phyloP scores from a whole-genome alignment of 108 stramenopile species.

The Epipyxis sp. region DNA sequence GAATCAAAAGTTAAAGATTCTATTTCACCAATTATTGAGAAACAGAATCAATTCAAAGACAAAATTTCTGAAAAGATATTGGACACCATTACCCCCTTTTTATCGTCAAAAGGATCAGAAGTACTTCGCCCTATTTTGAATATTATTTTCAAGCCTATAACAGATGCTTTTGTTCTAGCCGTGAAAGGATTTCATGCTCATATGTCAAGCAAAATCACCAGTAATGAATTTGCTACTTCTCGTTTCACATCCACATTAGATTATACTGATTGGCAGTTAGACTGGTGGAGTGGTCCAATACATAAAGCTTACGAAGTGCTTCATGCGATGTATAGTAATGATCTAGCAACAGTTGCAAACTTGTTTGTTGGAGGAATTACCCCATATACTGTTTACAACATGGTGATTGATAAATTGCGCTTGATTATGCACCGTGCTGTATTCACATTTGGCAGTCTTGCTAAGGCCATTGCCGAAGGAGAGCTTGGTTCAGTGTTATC shows the following conservation, averaged over 20 bases:
- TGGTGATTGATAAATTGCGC: conserved; percentile 4
- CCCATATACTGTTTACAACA: conserved; percentile 7
- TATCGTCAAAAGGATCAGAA: not conserved
- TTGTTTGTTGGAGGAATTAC: conserved; percentile 7
- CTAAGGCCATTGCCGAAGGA: not conserved
- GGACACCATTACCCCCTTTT: conserved; percentile 11
- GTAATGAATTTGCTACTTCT: not conserved
- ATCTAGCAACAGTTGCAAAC: not conserved
- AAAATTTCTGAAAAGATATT: not conserved
- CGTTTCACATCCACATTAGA: not conserved
- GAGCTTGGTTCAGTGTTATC: not conserved
- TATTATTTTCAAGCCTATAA: conserved; percentile 4
- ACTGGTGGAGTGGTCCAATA: conserved; percentile 28
- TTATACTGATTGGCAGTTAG: conserved; percentile 6
- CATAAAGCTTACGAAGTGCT: not conserved
- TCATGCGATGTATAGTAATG: not conserved
- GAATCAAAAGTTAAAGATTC: not conserved
- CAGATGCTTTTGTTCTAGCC: not conserved
- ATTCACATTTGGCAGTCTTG: conserved; percentile 7
- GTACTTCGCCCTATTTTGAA: not conserved
- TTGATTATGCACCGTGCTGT: conserved; percentile 20
- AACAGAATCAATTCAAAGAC: conserved; percentile 17
- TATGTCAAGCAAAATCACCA: not conserved
- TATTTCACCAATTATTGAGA: conserved; percentile 2
- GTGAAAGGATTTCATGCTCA: conserved; percentile 14